A percentile compares a stretch with the other conserved stretches of the same genome.
phyloP scores from a whole-genome alignment of 768 basidiomycete genomes.

The Trichaptum fuscoviolaceum region DNA sequence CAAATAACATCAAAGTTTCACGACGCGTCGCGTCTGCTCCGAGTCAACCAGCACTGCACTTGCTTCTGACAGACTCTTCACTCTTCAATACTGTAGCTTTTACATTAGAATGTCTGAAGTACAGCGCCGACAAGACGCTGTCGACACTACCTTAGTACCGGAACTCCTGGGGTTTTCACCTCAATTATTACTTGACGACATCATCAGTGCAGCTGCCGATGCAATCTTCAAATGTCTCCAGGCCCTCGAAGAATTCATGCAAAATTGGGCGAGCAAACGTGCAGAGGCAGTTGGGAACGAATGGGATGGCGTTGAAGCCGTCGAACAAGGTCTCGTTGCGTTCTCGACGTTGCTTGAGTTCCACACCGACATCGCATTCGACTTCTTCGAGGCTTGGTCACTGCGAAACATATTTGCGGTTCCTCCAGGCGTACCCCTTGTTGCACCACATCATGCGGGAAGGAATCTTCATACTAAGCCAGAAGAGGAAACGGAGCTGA shows the following conservation, averaged over 20 bases:
- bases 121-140: not conserved
- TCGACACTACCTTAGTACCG: conserved; percentile 36
- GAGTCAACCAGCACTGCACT: not conserved
- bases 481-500: conserved; percentile 47
- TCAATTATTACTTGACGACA: conserved; percentile 79
- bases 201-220: conserved; percentile 78
- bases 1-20: too few species aligned
- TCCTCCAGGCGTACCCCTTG: conserved; percentile 59
- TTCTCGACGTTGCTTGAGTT: conserved; percentile 87
- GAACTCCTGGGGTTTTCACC: conserved; percentile 83
- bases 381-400: conserved; percentile 89
- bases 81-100: too few species aligned
- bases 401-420: conserved; percentile 84
- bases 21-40: not conserved
- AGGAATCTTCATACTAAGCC: conserved; percentile 58
- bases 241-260: conserved; percentile 72
- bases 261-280: conserved; percentile 68
- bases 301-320: conserved; percentile 61
- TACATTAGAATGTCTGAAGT: not conserved
- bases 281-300: conserved; percentile 38
- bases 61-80: not conserved
- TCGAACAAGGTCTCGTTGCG: conserved; percentile 75
- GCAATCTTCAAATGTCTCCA: conserved; percentile 74
- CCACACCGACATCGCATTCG: conserved; percentile 87
- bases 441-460: conserved; percentile 71